phyloP scores from a whole-genome alignment of 106 monocot species.

The Vanilla planifolia region DNA sequence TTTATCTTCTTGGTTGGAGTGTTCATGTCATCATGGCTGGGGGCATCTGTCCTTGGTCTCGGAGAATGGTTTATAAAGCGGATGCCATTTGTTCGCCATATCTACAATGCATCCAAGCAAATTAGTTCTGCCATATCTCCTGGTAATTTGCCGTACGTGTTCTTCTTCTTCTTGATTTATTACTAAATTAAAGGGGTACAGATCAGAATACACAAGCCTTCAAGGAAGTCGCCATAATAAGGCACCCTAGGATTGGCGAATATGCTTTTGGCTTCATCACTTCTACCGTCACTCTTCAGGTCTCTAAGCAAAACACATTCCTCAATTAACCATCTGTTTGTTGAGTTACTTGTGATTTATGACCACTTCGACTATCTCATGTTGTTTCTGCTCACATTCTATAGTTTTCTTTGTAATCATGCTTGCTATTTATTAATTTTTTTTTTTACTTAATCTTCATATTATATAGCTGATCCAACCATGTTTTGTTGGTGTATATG shows the following conservation, averaged over 20 bases:
- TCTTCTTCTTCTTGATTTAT: not conserved
- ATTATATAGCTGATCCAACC: too few relatives aligned
- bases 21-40: slow-evolving; percentile 96
- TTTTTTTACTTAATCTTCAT: too few relatives aligned
- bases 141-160: slow-evolving; percentile 30
- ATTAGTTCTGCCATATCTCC: slow-evolving; percentile 93
- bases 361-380: too few relatives aligned
- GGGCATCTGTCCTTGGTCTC: slow-evolving; percentile 79
- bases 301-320: slow-evolving; percentile 14
- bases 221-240: slow-evolving; percentile 91
- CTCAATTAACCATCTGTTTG: not conserved
- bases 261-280: slow-evolving; percentile 95
- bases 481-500: too few relatives aligned
- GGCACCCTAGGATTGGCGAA: slow-evolving; percentile 87
- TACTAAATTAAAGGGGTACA: slow-evolving; percentile 22
- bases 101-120: slow-evolving; percentile 91
- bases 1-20: slow-evolving; percentile 92
- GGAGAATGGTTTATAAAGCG: slow-evolving; percentile 95
- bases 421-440: too few relatives aligned
- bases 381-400: too few relatives aligned
- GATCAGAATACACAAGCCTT: slow-evolving; percentile 88
- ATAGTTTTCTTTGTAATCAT: too few relatives aligned
- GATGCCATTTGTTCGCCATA: slow-evolving; percentile 93
- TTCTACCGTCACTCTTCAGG: slow-evolving; percentile 80
- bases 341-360: too few relatives aligned